These are phyloP conservation scores for Amanita polypyramis DNA, from an alignment of 768 basidiomycete species.

Conservation along the genomic window DNA sequence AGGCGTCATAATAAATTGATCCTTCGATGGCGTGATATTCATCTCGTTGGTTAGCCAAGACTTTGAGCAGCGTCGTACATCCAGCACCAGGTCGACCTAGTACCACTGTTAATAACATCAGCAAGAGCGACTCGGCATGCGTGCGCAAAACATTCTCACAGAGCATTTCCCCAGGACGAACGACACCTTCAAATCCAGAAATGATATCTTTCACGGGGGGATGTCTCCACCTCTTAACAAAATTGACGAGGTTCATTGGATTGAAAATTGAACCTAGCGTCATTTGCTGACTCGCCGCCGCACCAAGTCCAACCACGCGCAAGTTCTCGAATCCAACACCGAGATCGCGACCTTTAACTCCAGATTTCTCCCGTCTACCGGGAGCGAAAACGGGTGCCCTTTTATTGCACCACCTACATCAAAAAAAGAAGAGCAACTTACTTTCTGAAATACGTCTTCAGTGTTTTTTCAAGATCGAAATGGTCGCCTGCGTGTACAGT, in stretches of 20 bases:
- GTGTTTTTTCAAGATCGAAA: constrained; percentile 27
- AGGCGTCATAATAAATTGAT: constrained; percentile 65
- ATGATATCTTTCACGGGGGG: constrained; percentile 58
- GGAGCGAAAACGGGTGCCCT: not conserved
- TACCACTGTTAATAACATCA: constrained; percentile 41
- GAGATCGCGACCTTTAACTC: constrained; percentile 42
- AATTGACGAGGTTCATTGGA: constrained; percentile 31
- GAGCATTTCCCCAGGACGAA: constrained; percentile 70
- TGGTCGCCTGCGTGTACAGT: constrained; percentile 17
- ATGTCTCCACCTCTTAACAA: constrained; percentile 37
- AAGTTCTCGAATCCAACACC: constrained; percentile 54
- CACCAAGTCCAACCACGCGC: constrained; percentile 48
- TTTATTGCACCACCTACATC: constrained; percentile 7
- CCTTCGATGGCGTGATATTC: constrained; percentile 64
- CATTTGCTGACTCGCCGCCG: constrained; percentile 40
- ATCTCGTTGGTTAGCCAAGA: constrained; percentile 62
- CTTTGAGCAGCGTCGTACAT: constrained; percentile 77
- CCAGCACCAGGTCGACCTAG: constrained; percentile 81
- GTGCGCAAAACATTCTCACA: constrained; percentile 28
- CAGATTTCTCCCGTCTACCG: constrained; percentile 33
- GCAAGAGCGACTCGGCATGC: not conserved
- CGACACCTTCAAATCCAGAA: constrained; percentile 49
- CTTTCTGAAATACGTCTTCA: constrained; percentile 23
- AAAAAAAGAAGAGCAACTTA: constrained; percentile 8
- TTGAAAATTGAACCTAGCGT: constrained; percentile 60